These are phyloP conservation scores for Taphrina communis DNA, from an alignment of 1,139 yeast species.

Conservation along the genomic window DNA sequence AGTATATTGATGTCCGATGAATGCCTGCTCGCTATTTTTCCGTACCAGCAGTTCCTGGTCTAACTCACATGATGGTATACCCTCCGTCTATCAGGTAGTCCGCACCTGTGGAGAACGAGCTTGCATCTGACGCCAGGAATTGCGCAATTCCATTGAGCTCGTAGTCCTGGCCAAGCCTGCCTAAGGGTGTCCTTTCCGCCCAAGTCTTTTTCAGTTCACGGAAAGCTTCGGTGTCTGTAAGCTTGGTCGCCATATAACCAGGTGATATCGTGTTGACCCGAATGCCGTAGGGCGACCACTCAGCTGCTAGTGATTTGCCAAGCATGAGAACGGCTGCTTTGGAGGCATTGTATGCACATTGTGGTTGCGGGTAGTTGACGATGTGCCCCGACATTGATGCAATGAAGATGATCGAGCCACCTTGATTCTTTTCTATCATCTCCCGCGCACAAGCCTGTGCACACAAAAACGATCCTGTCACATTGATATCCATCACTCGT, in stretches of 20 bases:
- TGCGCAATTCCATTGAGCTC: slow-evolving; percentile 65
- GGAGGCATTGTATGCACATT: slow-evolving; percentile 61
- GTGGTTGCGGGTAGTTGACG: slow-evolving; percentile 85
- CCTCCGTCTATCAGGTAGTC: slow-evolving; percentile 79
- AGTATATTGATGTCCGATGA: not conserved
- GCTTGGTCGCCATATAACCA: slow-evolving; percentile 69
- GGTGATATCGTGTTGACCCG: slow-evolving; percentile 82
- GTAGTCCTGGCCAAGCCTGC: slow-evolving; percentile 75
- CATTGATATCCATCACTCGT: slow-evolving; percentile 70
- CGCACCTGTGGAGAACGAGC: slow-evolving; percentile 82
- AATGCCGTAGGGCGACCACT: slow-evolving; percentile 80
- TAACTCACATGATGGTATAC: slow-evolving; percentile 25
- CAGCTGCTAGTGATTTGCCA: slow-evolving; percentile 78
- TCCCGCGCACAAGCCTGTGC: slow-evolving; percentile 73
- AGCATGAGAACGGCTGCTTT: slow-evolving; percentile 50
- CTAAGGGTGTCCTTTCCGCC: slow-evolving; percentile 78
- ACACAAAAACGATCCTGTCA: slow-evolving; percentile 77
- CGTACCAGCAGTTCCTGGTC: not conserved
- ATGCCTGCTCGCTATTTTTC: not conserved
- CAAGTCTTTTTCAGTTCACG: slow-evolving; percentile 62
- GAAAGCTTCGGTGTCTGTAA: slow-evolving; percentile 61
- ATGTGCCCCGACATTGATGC: slow-evolving; percentile 92
- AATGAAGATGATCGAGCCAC: slow-evolving; percentile 79
- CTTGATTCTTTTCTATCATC: slow-evolving; percentile 68
- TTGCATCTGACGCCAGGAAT: slow-evolving; percentile 75